Conservation (phyloP, 495 filamentous ascomycete genomes). For the Aspergillus nidulans region DNA sequence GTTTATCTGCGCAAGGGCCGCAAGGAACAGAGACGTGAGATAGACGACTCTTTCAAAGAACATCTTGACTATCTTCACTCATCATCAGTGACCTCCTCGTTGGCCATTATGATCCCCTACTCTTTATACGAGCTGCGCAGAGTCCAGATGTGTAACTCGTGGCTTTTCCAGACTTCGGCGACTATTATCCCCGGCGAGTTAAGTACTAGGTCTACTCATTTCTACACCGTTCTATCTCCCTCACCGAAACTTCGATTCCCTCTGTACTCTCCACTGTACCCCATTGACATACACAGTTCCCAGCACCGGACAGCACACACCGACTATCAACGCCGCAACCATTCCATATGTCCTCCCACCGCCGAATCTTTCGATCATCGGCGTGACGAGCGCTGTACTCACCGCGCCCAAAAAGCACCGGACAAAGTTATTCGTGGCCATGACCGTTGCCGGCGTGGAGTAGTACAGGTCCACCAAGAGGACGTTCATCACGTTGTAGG, state of each 20-base stretch:
- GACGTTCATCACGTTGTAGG: slow-evolving; percentile 42
- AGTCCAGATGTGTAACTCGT: slow-evolving; percentile 1
- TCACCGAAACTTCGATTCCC: neutral
- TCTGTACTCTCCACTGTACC: slow-evolving; percentile 10
- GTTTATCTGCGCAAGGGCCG: neutral
- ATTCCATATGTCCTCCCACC: slow-evolving; percentile 16
- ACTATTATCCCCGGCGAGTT: slow-evolving; percentile 2
- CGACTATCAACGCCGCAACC: slow-evolving; percentile 15
- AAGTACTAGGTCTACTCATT: neutral
- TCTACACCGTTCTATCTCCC: neutral
- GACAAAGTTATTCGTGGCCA: slow-evolving; percentile 67
- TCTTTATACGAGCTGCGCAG: neutral
- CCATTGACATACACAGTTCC: slow-evolving; percentile 20
- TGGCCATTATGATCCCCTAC: neutral
- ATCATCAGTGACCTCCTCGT: neutral
- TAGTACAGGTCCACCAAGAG: slow-evolving; percentile 60
- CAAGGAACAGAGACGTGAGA: neutral
- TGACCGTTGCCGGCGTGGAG: slow-evolving; percentile 54
- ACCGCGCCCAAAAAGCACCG: slow-evolving; percentile 63
- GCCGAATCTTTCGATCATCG: slow-evolving; percentile 43
- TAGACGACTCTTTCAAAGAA: neutral
- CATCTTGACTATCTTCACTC: neutral
- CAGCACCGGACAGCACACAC: slow-evolving; percentile 13
- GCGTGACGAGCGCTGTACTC: slow-evolving; percentile 53
- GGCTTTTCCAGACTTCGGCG: neutral